Base-by-base conservation (phyloP, 116 monocot species). In the Dioscorea cayenensis region DNA sequence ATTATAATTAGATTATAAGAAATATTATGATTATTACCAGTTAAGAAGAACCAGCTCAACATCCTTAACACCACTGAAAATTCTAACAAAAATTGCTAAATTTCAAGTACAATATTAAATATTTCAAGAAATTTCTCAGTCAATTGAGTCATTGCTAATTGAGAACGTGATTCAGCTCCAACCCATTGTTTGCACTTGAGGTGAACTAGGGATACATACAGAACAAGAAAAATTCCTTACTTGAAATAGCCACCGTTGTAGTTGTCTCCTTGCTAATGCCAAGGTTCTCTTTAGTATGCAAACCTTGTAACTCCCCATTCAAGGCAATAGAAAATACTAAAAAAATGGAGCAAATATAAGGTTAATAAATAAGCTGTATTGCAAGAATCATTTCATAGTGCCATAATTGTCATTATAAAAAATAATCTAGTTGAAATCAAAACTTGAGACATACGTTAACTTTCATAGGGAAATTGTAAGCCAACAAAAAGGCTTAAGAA, bases 281-380 rank as follows among this genome's bases (percentile, higher is more conserved):
- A 88, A 84, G 14, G 69, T 71, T 73, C 81, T 90, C 80, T 95
- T 95, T 50, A 91, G 94, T 77, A 95, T 95, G 70, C 91, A 95
- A 76, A 95, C 91, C 71, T 95, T 95, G 80, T 95, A 95, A 63
- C 80, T 91, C 58, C 91, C 94, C 94, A 91, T 71, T 37, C 14
- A 84, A 75, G 75, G 21, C 9, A 71, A 7, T 43, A 72, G 38
- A 7, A 55, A 14, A 6, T 66, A 28, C 64, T 64, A 43, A 51
- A 14, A 50, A 0, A 59, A 69, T 29, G 29, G 29, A 5, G 43
- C 18, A 55, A 29, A 29, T 14, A 7, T 55, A 13, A 51, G 43
- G 43, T 43, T 43, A 43, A 43, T 43, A 43, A 8, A 43, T 43
- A 43, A 43, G 9, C 43, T 43, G 23, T 23, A 63, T 4, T 22